Evolutionary conservation across 345 rosid genomes (phyloP).

Genomic region (Physaria fendleri): DNA sequence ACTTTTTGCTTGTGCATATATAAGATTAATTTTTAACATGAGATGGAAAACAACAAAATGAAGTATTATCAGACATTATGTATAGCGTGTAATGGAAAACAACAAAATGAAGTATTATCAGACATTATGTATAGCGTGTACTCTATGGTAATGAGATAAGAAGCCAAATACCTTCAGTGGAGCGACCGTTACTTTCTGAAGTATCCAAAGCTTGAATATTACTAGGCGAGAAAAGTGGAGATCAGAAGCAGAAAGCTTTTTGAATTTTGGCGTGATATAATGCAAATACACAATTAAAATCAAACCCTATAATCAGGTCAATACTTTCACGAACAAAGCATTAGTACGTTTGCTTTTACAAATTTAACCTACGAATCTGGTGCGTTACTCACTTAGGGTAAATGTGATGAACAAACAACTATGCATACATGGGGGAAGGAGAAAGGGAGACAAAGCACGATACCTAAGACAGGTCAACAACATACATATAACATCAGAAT

Average conservation of each 20-base stretch:
- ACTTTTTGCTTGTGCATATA: neutral
- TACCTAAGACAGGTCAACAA: constrained; percentile 82
- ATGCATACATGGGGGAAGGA: neutral
- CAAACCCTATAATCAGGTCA: neutral
- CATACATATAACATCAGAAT: constrained; percentile 58
- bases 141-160: neutral
- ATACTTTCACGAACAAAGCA: neutral
- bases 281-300: neutral
- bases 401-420: constrained; percentile 4
- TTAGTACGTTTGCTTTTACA: neutral
- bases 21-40: neutral
- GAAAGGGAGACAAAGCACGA: constrained; percentile 11
- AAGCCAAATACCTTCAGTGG: constrained; percentile 44
- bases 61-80: too few relatives aligned
- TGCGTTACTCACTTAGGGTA: neutral
- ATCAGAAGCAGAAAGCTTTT: constrained; percentile 12
- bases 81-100: too few relatives aligned
- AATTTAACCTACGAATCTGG: neutral
- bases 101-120: neutral
- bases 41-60: neutral
- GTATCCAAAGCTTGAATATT: constrained; percentile 40
- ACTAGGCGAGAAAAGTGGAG: constrained; percentile 33
- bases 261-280: neutral
- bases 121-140: neutral
- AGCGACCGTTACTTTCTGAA: constrained; percentile 27